phyloP scores from a whole-genome alignment of 2,329 filamentous ascomycete species.

The Xylaria sp. region DNA sequence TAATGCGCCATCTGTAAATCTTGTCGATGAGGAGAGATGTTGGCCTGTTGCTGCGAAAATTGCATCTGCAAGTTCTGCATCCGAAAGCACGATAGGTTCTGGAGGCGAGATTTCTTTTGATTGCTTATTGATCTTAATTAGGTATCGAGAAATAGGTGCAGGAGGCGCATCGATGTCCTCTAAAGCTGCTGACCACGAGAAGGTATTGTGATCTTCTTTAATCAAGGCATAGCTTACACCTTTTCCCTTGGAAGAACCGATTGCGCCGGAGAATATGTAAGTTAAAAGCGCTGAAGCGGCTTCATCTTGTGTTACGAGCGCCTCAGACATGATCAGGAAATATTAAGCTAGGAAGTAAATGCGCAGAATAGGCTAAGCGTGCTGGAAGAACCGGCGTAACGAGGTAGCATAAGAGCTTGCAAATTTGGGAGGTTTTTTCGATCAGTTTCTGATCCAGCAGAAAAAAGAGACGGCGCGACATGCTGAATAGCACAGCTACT shows the following conservation, averaged over 20 bases:
- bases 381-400: too few relatives aligned
- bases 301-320: slow-evolving; percentile 10
- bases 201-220: slow-evolving; percentile 28
- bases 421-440: too few relatives aligned
- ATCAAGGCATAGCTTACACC: slow-evolving; percentile 35
- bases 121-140: slow-evolving; percentile 34
- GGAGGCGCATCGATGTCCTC: slow-evolving; percentile 33
- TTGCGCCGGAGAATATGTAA: slow-evolving; percentile 36
- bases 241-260: slow-evolving; percentile 36
- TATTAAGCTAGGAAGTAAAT: too few relatives aligned
- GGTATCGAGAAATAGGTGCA: slow-evolving; percentile 33
- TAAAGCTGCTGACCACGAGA: slow-evolving; percentile 35
- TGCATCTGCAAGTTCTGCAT: slow-evolving; percentile 18
- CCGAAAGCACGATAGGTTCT: slow-evolving; percentile 31
- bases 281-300: slow-evolving; percentile 19
- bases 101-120: slow-evolving; percentile 31
- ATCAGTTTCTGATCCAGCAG: too few relatives aligned
- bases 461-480: too few relatives aligned
- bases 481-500: too few relatives aligned
- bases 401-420: too few relatives aligned
- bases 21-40: slow-evolving; percentile 3
- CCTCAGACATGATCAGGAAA: slow-evolving; percentile 12
- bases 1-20: slow-evolving; percentile 15
- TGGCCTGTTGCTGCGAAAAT: slow-evolving; percentile 7
- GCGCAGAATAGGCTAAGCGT: too few relatives aligned